Percentiles rank a stretch among this genome's conserved stretches.
These are phyloP conservation scores for Puya raimondii DNA, from an alignment of 176 grass and related monocot species.

Conservation along the genomic window DNA sequence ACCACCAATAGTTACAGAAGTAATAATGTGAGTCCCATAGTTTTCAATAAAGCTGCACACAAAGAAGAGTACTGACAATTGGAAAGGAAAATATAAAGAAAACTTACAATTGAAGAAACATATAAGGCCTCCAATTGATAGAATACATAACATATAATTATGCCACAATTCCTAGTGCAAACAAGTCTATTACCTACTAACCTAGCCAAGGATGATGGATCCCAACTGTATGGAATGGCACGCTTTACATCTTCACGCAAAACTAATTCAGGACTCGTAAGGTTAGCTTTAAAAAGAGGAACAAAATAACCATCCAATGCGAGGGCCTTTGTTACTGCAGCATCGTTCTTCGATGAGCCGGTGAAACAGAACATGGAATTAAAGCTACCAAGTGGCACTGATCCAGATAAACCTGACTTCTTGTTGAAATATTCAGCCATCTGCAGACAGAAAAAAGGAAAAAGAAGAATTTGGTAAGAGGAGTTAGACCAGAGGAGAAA, in stretches of 20 bases:
- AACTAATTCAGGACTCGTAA: constrained; percentile 37
- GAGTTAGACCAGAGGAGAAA: not conserved
- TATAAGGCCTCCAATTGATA: not conserved
- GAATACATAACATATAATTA: constrained; percentile 5
- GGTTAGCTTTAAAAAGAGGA: constrained; percentile 48
- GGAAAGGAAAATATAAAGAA: constrained; percentile 6
- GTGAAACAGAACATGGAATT: constrained; percentile 94
- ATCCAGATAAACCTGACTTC: constrained; percentile 55
- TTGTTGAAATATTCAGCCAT: constrained; percentile 95
- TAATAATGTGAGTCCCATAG: constrained; percentile 90
- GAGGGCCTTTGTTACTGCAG: constrained; percentile 61
- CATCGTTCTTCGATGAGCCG: constrained; percentile 75
- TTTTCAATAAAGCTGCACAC: constrained; percentile 87
- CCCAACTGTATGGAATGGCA: constrained; percentile 72
- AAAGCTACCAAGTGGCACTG: constrained; percentile 77
- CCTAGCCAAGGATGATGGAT: constrained; percentile 93
- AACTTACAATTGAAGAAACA: constrained; percentile 7
- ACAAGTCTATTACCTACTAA: constrained; percentile 98
- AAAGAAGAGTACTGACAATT: constrained; percentile 19
- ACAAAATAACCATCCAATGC: constrained; percentile 66
- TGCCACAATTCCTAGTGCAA: constrained; percentile 49
- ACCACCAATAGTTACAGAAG: constrained; percentile 83
- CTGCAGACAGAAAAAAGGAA: constrained; percentile 28
- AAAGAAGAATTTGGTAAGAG: not conserved
- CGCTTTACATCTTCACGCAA: constrained; percentile 48